These are phyloP conservation scores for Globisporangium carolinianum DNA, from an alignment of 352 stramenopile species.

Conservation along the genomic window DNA sequence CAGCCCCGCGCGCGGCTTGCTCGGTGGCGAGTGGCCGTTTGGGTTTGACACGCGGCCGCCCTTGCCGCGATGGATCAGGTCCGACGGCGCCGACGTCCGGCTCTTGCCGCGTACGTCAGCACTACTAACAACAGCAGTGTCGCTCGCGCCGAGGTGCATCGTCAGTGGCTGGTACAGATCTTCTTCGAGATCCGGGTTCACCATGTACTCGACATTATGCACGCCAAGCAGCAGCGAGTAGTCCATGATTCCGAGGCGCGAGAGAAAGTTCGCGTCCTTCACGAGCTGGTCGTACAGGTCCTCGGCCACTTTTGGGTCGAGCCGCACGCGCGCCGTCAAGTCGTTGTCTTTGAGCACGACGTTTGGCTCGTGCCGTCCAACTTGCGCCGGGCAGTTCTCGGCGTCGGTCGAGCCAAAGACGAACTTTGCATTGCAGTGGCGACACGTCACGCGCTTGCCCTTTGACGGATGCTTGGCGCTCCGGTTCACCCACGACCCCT, in stretches of 20 bases:
- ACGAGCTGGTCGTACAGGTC: slow-evolving; percentile 81
- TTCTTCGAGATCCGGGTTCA: slow-evolving; percentile 69
- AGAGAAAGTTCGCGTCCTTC: slow-evolving; percentile 85
- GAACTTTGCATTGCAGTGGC: slow-evolving; percentile 85
- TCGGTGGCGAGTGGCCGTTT: slow-evolving; percentile 16
- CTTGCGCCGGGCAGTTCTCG: slow-evolving; percentile 65
- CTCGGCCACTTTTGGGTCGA: slow-evolving; percentile 65
- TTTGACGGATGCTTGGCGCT: slow-evolving; percentile 84
- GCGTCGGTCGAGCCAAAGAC: slow-evolving; percentile 77
- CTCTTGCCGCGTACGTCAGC: slow-evolving; percentile 3
- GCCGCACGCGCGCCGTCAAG: slow-evolving; percentile 73
- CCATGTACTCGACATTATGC: slow-evolving; percentile 86
- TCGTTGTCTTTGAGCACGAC: slow-evolving; percentile 87
- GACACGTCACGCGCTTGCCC: slow-evolving; percentile 78
- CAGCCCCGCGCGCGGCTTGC: slow-evolving; percentile 30
- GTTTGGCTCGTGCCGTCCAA: slow-evolving; percentile 81
- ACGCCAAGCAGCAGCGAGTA: slow-evolving; percentile 88
- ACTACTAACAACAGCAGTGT: background rate
- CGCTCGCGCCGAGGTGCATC: slow-evolving; percentile 1
- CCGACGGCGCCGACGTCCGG: slow-evolving; percentile 16
- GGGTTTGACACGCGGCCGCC: slow-evolving; percentile 9
- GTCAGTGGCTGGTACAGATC: slow-evolving; percentile 15
- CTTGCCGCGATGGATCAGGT: slow-evolving; percentile 28
- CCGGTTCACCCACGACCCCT: slow-evolving; percentile 85
- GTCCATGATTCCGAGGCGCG: slow-evolving; percentile 86